Evolutionary conservation across 805 yeast species (phyloP).

Genomic region (Zygosaccharomyces pseudorouxii): DNA sequence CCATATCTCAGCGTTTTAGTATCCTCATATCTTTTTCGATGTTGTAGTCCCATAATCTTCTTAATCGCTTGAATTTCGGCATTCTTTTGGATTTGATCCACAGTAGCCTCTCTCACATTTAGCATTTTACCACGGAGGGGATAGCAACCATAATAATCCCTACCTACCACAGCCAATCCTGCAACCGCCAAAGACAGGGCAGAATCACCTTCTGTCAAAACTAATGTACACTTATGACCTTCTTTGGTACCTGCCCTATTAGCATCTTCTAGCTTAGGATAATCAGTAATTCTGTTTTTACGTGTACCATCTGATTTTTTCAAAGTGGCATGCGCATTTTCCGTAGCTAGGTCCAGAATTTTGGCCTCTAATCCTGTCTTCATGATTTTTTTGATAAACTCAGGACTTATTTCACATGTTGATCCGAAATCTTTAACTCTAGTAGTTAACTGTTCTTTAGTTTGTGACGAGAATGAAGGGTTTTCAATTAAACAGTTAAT

Average conservation of each 20-base stretch:
- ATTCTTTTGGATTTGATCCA: conserved; percentile 91
- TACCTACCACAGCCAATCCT: conserved; percentile 90
- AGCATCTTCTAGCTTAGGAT: conserved; percentile 90
- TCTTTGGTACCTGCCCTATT: conserved; percentile 93
- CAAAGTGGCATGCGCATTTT: conserved; percentile 81
- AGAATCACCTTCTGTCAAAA: conserved; percentile 95
- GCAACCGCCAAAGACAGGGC: conserved; percentile 89
- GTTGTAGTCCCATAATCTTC: conserved; percentile 93
- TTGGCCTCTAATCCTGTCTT: conserved; percentile 68
- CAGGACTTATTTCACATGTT: conserved; percentile 69
- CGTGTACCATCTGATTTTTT: conserved; percentile 85
- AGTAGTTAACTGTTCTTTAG: conserved; percentile 92
- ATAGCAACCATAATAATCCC: conserved; percentile 92
- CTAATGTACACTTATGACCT: conserved; percentile 86
- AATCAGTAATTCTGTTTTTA: conserved; percentile 80
- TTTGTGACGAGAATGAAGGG: conserved; percentile 96
- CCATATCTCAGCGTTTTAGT: conserved; percentile 82
- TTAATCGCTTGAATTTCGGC: conserved; percentile 93
- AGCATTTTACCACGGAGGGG: conserved; percentile 93
- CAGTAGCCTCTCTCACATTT: conserved; percentile 93
- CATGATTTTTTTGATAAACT: conserved; percentile 64
- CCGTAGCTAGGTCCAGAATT: conserved; percentile 76
- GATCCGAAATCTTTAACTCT: conserved; percentile 88
- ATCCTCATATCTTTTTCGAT: conserved; percentile 75
- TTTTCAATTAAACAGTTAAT: conserved; percentile 90